Evolutionary conservation across 345 rosid species (phyloP), one percentile per base, ranked within the genome.

Genomic region (Streptanthus diversifolius): DNA sequence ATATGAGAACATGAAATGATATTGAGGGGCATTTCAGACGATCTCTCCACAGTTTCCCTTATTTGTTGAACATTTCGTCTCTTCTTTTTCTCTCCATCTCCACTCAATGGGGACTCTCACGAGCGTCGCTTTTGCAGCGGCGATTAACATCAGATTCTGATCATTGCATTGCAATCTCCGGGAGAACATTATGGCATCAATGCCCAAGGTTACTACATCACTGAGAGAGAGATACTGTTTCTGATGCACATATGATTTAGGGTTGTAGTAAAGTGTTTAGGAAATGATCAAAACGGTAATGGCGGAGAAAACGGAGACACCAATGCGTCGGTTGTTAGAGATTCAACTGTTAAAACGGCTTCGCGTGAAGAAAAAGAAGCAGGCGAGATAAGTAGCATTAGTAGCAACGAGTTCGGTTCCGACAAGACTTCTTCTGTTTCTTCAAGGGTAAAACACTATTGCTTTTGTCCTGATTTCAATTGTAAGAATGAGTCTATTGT

Each of bases 61-160:
- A 71, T 71, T 68, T 35, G 1, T 55, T 5, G 5, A 24, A 30
- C 71, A 29, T 30, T 37, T 59, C 19, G 4, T 60, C 13, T 53
- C 15, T 39, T 30, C 33, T 30, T 6, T 58, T 22, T 21, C 27
- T 63, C 43, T 70, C 41, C 14, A 0, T 12, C 49, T 32, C 67
- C 56, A 21, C 75, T 67, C 66, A 37, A 89, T 89, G 96, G 92
- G 87, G 37, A 84, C 96, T 69, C 86, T 89, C 33, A 74, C 86
- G 22, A 85, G 85, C 85, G 49, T 69, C 27, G 83, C 75, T 62
- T 84, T 82, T 35, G 83, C 84, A 29, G 72, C 80, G 58, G 68
- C 83, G 13, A 63, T 82, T 33, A 77, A 63, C 73, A 74, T 79
- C 70, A 73, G 73, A 44, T 68, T 73, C 70, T 82, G 82, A 62